phyloP scores from a whole-genome alignment of 345 rosid genomes.

The Gossypium sturtianum region DNA sequence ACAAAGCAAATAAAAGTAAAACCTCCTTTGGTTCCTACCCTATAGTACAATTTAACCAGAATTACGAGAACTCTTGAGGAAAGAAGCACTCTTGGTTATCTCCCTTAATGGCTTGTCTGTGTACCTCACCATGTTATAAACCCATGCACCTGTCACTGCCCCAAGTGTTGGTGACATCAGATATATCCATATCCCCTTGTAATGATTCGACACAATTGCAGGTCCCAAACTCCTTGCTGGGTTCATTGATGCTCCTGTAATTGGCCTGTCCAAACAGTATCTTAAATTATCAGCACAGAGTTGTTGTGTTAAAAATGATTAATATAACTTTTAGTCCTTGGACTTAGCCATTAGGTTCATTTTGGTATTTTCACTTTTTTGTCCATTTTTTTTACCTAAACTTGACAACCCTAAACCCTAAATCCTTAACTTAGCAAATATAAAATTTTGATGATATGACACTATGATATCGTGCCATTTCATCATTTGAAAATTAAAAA shows the following conservation, averaged over 20 bases:
- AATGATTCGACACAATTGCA: slow-evolving; percentile 53
- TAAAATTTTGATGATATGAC: too few species aligned
- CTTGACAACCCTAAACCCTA: too few species aligned
- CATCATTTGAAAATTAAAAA: too few species aligned
- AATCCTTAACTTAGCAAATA: too few species aligned
- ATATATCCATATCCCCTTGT: slow-evolving; percentile 70
- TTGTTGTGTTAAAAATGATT: background rate
- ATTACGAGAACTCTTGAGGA: slow-evolving; percentile 27
- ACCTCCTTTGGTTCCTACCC: background rate
- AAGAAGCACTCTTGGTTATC: slow-evolving; percentile 51
- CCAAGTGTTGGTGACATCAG: slow-evolving; percentile 55
- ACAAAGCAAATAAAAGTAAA: background rate
- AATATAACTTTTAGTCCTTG: too few species aligned
- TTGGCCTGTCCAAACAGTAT: slow-evolving; percentile 34
- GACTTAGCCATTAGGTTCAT: too few species aligned
- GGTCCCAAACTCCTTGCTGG: slow-evolving; percentile 92
- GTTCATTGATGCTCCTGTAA: slow-evolving; percentile 87
- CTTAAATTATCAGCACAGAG: background rate
- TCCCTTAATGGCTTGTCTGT: slow-evolving; percentile 73
- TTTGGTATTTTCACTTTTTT: too few species aligned
- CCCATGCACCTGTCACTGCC: slow-evolving; percentile 70
- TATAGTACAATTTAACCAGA: background rate
- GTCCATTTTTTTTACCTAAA: too few species aligned
- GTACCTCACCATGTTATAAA: slow-evolving; percentile 60
- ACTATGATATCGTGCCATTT: too few species aligned